Base-by-base conservation (phyloP, 352 stramenopile genomes). In the Phytopythium chamaehyphon region DNA sequence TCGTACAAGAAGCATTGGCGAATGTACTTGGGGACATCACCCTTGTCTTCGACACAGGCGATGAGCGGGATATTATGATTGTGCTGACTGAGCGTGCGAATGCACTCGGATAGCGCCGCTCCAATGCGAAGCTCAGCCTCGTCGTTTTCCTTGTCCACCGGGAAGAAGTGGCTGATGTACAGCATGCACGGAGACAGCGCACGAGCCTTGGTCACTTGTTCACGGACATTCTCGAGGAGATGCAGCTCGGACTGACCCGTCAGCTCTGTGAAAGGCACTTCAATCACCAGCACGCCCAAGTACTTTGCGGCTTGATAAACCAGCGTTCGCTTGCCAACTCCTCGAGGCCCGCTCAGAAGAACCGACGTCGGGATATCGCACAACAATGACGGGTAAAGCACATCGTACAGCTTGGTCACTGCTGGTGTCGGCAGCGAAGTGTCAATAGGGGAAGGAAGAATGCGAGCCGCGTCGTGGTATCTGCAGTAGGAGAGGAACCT, bases 1-100 rank as follows among this genome's bases (percentile, higher is more conserved):
- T 91, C 79, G 45, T 94, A 92, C 39, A 91, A 54, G 47, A 94
- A 92, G 28, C 77, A 83, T 52, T 91, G 74, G 23, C 82, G 81
- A 36, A 94, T 76, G 42, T 88, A 88, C 58, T 88, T 88, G 7
- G 81, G 81, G 4, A 93, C 73, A 47, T 91, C 83, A 10, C 61
- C 82, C 35, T 84, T 62, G 38, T 93, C 78, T 61, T 93, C 83
- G 11, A 90, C 77, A 19, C 76, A 86, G 12, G 79, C 80, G n/a
- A 93, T 69, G 15, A 93, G 53, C 12, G 83, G 83, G 36, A 88
- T 82, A 31, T 65, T 87, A 46, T 71, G 55, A 6, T 67, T 59
- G 22, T 69, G 55, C 19, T 75, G 60, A 44, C 66, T 86, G n/a
- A 89, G 61, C 24, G 53, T 72, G 12, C 66, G 71, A 40, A 92